Base-by-base conservation (phyloP, 345 rosid genomes). In the Triadica sebifera region DNA sequence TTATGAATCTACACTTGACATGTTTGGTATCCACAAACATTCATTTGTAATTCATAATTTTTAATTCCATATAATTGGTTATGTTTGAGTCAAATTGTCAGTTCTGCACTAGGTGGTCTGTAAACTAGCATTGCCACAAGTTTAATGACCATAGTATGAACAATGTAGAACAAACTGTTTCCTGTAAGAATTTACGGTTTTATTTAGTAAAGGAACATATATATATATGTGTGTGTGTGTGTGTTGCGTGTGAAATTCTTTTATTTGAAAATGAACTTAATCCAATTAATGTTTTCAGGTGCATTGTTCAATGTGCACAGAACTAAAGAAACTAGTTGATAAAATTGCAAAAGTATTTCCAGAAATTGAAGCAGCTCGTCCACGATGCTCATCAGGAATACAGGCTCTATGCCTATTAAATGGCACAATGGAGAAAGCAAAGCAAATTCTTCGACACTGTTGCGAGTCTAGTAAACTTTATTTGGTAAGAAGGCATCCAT, bases 391-490 rank as follows among this genome's bases (percentile, higher is more conserved):
- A 1, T 77, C 85, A 1, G 98, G 97, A 57, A 86, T 88, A 29
- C 80, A 84, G 60, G 83, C 87, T 38, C 86, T 94, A 9, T 85
- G 92, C 84, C 70, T 51, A 65, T 81, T 92, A 68, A 75, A 77
- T 65, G 45, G 13, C 37, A 86, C 89, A 71, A 66, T 89, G 80
- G 91, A 87, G 65, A 89, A 76, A 69, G 86, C 97, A 74, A 86
- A 79, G 80, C 77, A 67, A 53, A 80, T 91, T 81, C 97, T 92
- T 81, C 90, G 71, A 61, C 63, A 86, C 76, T 92, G 93, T 85
- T 76, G 87, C 37, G 93, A 91, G 67, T 89, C 93, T 25, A 94
- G 98, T 71, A 89, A 87, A 82, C 91, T 94, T 63, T 92, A 92
- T 82, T 84, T 91, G 97, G 98, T 91, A 55, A 17, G 91, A 79